Evolutionary conservation across 1,284 basidiomycete species (phyloP).

Genomic region (Rhizopogon parksii): DNA sequence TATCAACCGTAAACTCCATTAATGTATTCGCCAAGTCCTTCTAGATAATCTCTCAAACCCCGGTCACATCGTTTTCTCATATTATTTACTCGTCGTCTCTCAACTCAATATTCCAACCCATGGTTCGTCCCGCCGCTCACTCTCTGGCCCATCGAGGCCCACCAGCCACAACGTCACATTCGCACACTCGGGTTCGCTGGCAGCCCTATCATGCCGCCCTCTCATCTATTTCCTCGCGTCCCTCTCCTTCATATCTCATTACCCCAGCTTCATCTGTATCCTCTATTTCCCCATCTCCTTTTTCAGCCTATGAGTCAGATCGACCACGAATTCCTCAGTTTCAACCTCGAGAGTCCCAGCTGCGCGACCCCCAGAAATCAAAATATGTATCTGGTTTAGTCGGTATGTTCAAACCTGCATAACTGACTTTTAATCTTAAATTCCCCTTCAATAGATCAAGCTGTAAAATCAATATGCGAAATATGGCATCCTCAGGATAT

Average conservation of each 20-base stretch:
- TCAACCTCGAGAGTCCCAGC: slow-evolving; percentile 29
- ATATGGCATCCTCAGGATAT: slow-evolving; percentile 72
- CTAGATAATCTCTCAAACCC: slow-evolving; percentile 25
- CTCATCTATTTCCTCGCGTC: slow-evolving; percentile 33
- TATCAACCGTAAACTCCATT: slow-evolving; percentile 11
- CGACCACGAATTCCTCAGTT: slow-evolving; percentile 26
- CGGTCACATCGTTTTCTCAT: slow-evolving; percentile 12
- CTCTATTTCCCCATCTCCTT: slow-evolving; percentile 37
- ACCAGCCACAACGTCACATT: slow-evolving; percentile 40
- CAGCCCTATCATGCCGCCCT: slow-evolving; percentile 53
- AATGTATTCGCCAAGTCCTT: slow-evolving; percentile 35
- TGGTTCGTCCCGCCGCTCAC: slow-evolving; percentile 54
- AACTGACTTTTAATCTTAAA: slow-evolving; percentile 15
- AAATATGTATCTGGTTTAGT: slow-evolving; percentile 61
- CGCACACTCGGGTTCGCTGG: slow-evolving; percentile 60
- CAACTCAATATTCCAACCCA: slow-evolving; percentile 14
- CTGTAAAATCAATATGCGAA: slow-evolving; percentile 64
- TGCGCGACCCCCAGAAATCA: slow-evolving; percentile 48
- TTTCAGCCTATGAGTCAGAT: slow-evolving; percentile 33
- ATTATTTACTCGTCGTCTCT: slow-evolving; percentile 13
- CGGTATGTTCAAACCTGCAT: slow-evolving; percentile 41
- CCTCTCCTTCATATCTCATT: slow-evolving; percentile 46
- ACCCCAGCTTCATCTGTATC: slow-evolving; percentile 55
- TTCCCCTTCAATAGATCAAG: slow-evolving; percentile 51
- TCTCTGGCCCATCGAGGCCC: slow-evolving; percentile 62